These are phyloP conservation scores for Oenanthe sinensis DNA, from an alignment of 129 eudicot species.

Conservation along the genomic window DNA sequence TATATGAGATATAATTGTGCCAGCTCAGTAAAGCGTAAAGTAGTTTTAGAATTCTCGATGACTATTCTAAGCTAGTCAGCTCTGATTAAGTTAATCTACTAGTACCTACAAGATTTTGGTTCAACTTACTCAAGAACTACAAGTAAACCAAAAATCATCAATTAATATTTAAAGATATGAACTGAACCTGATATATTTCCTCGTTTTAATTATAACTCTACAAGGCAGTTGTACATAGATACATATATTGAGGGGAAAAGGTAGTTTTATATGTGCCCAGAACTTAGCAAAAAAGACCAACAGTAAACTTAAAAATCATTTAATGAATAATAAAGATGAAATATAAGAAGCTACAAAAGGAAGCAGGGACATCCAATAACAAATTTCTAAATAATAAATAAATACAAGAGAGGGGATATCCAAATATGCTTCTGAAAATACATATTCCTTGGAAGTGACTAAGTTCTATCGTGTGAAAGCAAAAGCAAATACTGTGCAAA, in stretches of 20 bases:
- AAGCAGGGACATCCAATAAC: neutral
- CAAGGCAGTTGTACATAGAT: neutral
- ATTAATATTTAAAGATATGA: neutral
- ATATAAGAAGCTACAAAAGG: neutral
- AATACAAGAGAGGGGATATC: too few species aligned
- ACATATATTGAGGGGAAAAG: neutral
- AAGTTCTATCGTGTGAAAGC: neutral
- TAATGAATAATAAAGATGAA: neutral
- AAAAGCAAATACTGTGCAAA: neutral
- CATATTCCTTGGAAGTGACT: neutral
- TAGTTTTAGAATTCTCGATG: neutral
- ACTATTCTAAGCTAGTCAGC: neutral
- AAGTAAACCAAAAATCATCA: neutral
- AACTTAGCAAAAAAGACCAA: neutral
- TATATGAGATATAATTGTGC: neutral
- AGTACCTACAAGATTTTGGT: neutral
- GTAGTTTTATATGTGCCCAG: neutral
- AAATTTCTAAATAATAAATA: too few species aligned
- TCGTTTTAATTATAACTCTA: neutral
- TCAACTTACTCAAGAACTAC: neutral
- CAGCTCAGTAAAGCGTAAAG: neutral
- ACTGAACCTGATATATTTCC: neutral
- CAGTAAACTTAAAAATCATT: neutral
- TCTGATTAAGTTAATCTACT: neutral
- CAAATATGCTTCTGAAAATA: neutral